Evolutionary conservation across 2,329 filamentous ascomycete species (phyloP), one percentile per base, ranked within the genome.

Genomic region (Cordyceps sp.): DNA sequence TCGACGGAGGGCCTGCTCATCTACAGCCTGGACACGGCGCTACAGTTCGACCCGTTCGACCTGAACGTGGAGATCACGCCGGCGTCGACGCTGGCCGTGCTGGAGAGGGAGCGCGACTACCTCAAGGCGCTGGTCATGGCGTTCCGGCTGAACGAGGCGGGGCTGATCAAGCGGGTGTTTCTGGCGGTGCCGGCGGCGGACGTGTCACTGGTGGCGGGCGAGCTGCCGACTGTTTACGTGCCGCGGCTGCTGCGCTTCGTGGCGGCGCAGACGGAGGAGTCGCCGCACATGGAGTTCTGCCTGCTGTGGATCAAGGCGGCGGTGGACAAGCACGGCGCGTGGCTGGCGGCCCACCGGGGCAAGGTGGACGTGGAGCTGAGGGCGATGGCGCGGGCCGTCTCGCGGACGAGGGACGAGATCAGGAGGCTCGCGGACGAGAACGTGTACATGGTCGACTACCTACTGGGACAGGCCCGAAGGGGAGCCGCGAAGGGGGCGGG

Each of bases 51-150:
- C 49, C 90, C 90, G 0, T 93, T 94, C 47, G 90, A 98, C 50
- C 73, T 98, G 13, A 86, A 93, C 53, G 80, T 96, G 48, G 81
- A 82, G 40, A 82, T 98, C 42, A 98, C 90, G 5, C 88, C 88
- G 0, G 76, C 81, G 2, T 85, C 78, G 3, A 90, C 85, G 0
- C 65, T 96, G 1, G 58, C 68, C 4, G 69, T 78, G 9, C 59
- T 80, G 21, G 65, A 78, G 35, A 60, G 55, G 26, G 74, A 85
- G 34, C 70, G 69, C 39, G 82, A 93, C 48, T 93, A 82, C 53
- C 69, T 96, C 40, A 93, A 90, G 57, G 88, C 90, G 1, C 62
- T 98, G 6, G 76, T 94, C 40, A 98, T 98, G 90, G 80, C 86
- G 2, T 98, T 98, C 66, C 79, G 92, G 6, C 74, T 98, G 36